phyloP scores from a whole-genome alignment of 805 yeast genomes.

The Cyberlindnera euphorbiiphila region DNA sequence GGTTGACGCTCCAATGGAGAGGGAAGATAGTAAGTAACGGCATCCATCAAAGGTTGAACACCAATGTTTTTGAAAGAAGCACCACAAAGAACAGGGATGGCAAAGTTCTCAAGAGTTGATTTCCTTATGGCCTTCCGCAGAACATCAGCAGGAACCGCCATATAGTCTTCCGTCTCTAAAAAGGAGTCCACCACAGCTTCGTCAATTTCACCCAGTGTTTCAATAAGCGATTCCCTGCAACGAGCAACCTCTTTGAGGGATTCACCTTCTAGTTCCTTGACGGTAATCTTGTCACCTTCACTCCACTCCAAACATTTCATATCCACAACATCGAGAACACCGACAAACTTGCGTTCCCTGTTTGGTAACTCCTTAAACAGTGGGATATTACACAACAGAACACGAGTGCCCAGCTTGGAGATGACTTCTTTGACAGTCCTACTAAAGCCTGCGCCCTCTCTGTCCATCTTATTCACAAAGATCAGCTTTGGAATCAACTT shows the following conservation, averaged over 20 bases:
- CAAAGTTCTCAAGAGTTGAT: conserved; percentile 53
- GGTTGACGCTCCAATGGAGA: conserved; percentile 72
- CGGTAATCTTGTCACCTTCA: conserved; percentile 48
- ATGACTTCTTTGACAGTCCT: conserved; percentile 85
- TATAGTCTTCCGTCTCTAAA: conserved; percentile 70
- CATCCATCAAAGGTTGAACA: conserved; percentile 90
- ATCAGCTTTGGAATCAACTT: conserved; percentile 70
- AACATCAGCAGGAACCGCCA: conserved; percentile 51
- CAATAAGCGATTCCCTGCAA: conserved; percentile 74
- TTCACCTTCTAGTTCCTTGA: conserved; percentile 39
- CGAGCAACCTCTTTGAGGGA: conserved; percentile 45
- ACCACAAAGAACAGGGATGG: conserved; percentile 87
- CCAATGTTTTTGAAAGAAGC: conserved; percentile 91
- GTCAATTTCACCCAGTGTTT: conserved; percentile 78
- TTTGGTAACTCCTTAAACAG: conserved; percentile 47
- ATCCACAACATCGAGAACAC: conserved; percentile 73
- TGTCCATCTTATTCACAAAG: conserved; percentile 92
- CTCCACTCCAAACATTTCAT: conserved; percentile 50
- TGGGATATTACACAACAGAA: conserved; percentile 75
- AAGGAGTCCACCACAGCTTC: conserved; percentile 75
- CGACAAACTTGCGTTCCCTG: conserved; percentile 45
- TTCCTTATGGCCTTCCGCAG: conserved; percentile 59
- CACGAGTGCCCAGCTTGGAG: conserved; percentile 67
- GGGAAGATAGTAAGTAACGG: conserved; percentile 73
- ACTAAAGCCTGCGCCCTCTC: conserved; percentile 93